Conservation (phyloP, 1,284 basidiomycete species). For the Microbotryomycetes sp. region DNA sequence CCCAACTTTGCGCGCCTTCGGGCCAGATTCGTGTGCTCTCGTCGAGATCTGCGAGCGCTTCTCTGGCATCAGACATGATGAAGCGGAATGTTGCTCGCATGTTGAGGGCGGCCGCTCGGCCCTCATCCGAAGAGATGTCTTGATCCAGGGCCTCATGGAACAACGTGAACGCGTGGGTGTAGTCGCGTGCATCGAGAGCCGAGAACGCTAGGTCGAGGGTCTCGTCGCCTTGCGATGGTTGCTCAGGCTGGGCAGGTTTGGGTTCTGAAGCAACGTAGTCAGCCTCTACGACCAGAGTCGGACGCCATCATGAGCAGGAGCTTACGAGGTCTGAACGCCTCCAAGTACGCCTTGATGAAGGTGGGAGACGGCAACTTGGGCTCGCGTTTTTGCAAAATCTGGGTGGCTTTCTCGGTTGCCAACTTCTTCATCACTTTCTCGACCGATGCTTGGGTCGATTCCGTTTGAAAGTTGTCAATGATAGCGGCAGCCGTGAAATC, state of each 20-base stretch:
- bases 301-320: slow-evolving; percentile 6
- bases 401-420: slow-evolving; percentile 62
- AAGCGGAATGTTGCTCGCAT: slow-evolving; percentile 97
- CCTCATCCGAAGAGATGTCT: slow-evolving; percentile 63
- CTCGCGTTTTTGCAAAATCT: slow-evolving; percentile 71
- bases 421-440: slow-evolving; percentile 88
- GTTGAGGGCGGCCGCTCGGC: slow-evolving; percentile 84
- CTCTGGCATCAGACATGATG: slow-evolving; percentile 73
- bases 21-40: slow-evolving; percentile 69
- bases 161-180: slow-evolving; percentile 70
- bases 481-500: slow-evolving; percentile 96
- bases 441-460: slow-evolving; percentile 68
- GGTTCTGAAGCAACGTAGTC: slow-evolving; percentile 48
- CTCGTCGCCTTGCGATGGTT: slow-evolving; percentile 69
- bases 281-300: background rate
- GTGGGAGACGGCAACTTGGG: slow-evolving; percentile 81
- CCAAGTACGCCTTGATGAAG: slow-evolving; percentile 93
- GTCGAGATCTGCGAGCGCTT: slow-evolving; percentile 80
- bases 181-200: slow-evolving; percentile 81
- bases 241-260: slow-evolving; percentile 67
- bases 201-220: slow-evolving; percentile 74
- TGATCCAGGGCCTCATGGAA: slow-evolving; percentile 83
- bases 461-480: slow-evolving; percentile 84
- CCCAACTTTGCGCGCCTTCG: slow-evolving; percentile 74
- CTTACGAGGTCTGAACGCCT: slow-evolving; percentile 80